These are phyloP conservation scores for Phytopythium helicoides DNA, from an alignment of 352 stramenopile species.

Conservation along the genomic window DNA sequence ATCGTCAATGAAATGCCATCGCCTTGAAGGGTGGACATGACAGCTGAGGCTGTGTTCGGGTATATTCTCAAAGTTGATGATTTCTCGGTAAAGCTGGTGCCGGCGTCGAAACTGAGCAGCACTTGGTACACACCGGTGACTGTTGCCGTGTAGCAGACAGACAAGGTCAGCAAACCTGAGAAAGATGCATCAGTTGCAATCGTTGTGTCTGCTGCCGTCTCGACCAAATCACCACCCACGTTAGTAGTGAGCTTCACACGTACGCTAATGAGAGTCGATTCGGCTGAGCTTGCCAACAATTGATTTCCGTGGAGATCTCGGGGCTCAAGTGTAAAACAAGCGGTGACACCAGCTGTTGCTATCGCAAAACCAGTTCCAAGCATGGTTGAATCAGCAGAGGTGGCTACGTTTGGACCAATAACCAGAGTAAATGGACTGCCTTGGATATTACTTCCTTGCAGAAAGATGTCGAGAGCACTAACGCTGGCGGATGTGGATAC, in stretches of 20 bases:
- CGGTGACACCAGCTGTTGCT: constrained; percentile 29
- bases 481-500: constrained; percentile 11
- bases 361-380: constrained; percentile 26
- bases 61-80: constrained; percentile 20
- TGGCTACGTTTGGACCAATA: constrained; percentile 32
- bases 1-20: constrained; percentile 30
- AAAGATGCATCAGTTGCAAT: background rate
- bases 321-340: constrained; percentile 33
- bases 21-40: constrained; percentile 29
- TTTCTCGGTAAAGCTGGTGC: constrained; percentile 23
- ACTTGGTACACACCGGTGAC: constrained; percentile 30
- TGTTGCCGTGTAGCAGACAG: constrained; percentile 28
- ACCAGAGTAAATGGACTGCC: constrained; percentile 42
- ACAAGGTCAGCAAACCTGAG: constrained; percentile 4
- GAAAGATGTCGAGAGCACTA: constrained; percentile 24
- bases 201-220: constrained; percentile 6
- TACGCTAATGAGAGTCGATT: constrained; percentile 1
- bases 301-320: constrained; percentile 34
- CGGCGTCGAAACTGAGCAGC: constrained; percentile 29
- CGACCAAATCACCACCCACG: background rate
- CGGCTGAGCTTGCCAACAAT: constrained; percentile 12
- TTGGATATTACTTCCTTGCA: constrained; percentile 35
- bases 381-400: constrained; percentile 25
- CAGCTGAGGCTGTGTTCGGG: constrained; percentile 26
- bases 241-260: constrained; percentile 10